Percentiles rank a stretch among this genome's conserved stretches.
These are phyloP conservation scores for Suillus plorans DNA, from an alignment of 768 basidiomycete species.

Conservation along the genomic window DNA sequence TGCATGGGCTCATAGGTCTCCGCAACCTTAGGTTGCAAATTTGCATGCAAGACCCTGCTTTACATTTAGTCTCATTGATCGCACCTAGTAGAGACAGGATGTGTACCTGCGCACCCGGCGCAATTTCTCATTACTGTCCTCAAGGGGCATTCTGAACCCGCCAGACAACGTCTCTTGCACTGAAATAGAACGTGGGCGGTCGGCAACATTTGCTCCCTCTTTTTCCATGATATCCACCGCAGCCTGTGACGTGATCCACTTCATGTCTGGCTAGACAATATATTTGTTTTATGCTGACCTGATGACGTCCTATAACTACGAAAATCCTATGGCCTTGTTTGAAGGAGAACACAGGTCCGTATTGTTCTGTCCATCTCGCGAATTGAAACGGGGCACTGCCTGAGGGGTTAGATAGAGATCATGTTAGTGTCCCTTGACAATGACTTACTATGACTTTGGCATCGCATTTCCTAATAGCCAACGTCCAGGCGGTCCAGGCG, in stretches of 20 bases:
- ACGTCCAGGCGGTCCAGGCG: conserved; percentile 24
- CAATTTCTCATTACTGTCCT: conserved; percentile 28
- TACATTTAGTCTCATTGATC: neutral
- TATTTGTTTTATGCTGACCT: conserved; percentile 3
- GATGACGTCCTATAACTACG: conserved; percentile 25
- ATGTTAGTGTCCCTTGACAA: conserved; percentile 10
- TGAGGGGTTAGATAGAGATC: neutral
- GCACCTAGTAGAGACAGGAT: neutral
- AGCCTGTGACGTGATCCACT: conserved; percentile 31
- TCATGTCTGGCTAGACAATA: neutral
- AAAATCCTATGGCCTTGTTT: conserved; percentile 38
- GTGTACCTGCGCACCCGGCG: conserved; percentile 17
- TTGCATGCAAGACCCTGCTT: neutral
- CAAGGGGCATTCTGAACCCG: conserved; percentile 30
- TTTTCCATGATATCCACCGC: conserved; percentile 42
- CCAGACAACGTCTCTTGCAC: conserved; percentile 35
- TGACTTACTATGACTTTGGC: conserved; percentile 20
- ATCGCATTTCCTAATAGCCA: conserved; percentile 26
- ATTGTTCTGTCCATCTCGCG: conserved; percentile 56
- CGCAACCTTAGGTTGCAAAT: neutral
- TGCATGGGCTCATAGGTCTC: neutral
- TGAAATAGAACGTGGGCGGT: conserved; percentile 37
- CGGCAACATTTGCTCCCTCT: conserved; percentile 32
- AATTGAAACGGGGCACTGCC: conserved; percentile 27
- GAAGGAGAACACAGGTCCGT: conserved; percentile 59